Evolutionary conservation across 768 basidiomycete genomes (phyloP).

Genomic region (Tulasnella sp.): DNA sequence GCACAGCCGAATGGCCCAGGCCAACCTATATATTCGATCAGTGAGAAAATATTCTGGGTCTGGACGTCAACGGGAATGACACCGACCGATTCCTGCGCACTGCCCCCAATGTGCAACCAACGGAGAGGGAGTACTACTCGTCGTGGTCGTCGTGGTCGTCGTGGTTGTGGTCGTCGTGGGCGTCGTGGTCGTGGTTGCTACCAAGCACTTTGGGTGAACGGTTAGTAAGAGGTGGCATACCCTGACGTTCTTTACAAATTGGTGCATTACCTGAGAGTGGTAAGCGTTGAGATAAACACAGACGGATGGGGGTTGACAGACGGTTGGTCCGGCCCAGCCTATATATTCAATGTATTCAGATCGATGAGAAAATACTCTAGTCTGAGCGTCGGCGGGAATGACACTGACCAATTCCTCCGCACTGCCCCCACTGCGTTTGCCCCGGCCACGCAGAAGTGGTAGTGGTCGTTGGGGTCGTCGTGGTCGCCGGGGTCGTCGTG

Average conservation of each 20-base stretch:
- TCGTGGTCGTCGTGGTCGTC: background rate
- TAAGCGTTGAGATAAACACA: background rate
- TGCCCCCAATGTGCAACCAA: background rate
- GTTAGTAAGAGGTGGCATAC: background rate
- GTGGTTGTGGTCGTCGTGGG: no score
- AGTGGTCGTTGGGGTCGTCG: background rate
- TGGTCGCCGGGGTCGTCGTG: background rate
- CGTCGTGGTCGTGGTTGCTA: no score
- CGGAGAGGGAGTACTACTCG: background rate
- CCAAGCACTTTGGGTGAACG: background rate
- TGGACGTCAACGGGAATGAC: background rate
- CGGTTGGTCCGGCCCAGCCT: constrained; percentile 16
- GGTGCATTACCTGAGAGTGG: background rate
- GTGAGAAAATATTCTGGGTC: background rate
- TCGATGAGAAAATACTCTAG: no score
- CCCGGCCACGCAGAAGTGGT: no score
- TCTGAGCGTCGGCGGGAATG: no score
- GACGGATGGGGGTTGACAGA: background rate
- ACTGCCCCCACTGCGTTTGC: background rate
- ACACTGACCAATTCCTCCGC: background rate
- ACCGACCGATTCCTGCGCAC: background rate
- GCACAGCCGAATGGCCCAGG: constrained; percentile 16
- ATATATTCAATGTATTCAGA: background rate
- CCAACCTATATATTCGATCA: background rate
- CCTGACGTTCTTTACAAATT: no score